Conservation (phyloP, 495 filamentous ascomycete genomes). For the Elaphomyces granulatus region DNA sequence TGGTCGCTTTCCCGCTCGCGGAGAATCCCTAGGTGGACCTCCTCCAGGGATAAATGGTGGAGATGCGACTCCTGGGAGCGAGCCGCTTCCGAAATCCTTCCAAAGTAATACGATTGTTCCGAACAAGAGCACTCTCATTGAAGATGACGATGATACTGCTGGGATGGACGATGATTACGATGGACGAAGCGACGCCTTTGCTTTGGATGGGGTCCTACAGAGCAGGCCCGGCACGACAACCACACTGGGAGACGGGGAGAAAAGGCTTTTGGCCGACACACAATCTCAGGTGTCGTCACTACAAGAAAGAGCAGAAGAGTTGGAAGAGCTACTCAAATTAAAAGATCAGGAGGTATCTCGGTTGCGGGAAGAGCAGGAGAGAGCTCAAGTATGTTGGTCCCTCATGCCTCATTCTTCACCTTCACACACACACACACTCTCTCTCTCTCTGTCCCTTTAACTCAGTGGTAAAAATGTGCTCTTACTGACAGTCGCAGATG, state of each 20-base stretch:
- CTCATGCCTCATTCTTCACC: no score
- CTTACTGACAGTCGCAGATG: conserved; percentile 12
- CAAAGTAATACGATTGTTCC: conserved; percentile 94
- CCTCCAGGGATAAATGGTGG: conserved; percentile 29
- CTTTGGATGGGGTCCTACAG: conserved; percentile 35
- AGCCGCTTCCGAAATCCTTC: conserved; percentile 74
- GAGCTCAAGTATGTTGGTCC: conserved; percentile 29
- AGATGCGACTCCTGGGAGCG: conserved; percentile 17
- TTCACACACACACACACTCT: no score
- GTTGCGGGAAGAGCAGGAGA: conserved; percentile 28
- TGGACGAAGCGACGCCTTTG: conserved; percentile 51
- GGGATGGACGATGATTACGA: conserved; percentile 46
- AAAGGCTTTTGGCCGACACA: conserved; percentile 59
- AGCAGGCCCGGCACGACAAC: conserved; percentile 44
- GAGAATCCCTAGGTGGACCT: conserved; percentile 33
- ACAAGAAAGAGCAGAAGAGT: conserved; percentile 53
- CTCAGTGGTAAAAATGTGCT: no score
- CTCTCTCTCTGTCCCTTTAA: neutral
- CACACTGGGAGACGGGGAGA: conserved; percentile 45
- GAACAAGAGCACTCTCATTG: conserved; percentile 96
- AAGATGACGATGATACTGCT: conserved; percentile 73
- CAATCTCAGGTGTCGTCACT: conserved; percentile 62
- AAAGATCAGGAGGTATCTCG: conserved; percentile 44
- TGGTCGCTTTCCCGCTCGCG: conserved; percentile 26
- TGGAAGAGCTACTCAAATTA: conserved; percentile 46